Conservation (phyloP, 305 asterid genomes). For the Fraxinus xanthoxyloides region DNA sequence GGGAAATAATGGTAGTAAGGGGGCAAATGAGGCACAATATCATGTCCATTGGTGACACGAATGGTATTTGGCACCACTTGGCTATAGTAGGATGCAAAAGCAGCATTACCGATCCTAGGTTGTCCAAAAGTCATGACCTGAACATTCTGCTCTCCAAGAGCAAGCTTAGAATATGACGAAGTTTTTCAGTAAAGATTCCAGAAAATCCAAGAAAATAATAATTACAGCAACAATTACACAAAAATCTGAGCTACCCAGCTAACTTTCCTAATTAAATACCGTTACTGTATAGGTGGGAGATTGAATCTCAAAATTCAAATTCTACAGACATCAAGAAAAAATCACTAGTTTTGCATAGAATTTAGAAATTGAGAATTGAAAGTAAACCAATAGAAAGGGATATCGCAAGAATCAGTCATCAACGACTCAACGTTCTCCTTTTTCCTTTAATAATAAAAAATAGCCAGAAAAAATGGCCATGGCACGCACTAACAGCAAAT, state of each 20-base stretch:
- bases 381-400: conserved; percentile 8
- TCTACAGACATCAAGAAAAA: not conserved
- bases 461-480: not conserved
- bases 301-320: not conserved
- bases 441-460: not conserved
- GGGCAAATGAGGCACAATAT: conserved; percentile 97
- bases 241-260: too few species aligned
- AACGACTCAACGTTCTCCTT: not conserved
- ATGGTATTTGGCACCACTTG: conserved; percentile 68
- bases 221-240: conserved; percentile 1
- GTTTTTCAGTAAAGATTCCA: conserved; percentile 11
- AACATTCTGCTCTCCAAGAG: conserved; percentile 56
- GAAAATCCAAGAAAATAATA: not conserved
- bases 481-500: not conserved
- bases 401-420: not conserved
- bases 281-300: too few species aligned
- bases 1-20: conserved; percentile 71
- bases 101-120: conserved; percentile 93
- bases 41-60: conserved; percentile 81
- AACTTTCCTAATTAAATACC: too few species aligned
- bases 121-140: conserved; percentile 94
- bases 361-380: conserved; percentile 14
- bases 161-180: conserved; percentile 53
- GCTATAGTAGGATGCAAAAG: conserved; percentile 70
- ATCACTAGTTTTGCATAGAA: conserved; percentile 20